Percentiles rank a stretch among this genome's conserved stretches.
Evolutionary conservation across 106 monocot species (phyloP).

Genomic region (Cymbidium sinense): DNA sequence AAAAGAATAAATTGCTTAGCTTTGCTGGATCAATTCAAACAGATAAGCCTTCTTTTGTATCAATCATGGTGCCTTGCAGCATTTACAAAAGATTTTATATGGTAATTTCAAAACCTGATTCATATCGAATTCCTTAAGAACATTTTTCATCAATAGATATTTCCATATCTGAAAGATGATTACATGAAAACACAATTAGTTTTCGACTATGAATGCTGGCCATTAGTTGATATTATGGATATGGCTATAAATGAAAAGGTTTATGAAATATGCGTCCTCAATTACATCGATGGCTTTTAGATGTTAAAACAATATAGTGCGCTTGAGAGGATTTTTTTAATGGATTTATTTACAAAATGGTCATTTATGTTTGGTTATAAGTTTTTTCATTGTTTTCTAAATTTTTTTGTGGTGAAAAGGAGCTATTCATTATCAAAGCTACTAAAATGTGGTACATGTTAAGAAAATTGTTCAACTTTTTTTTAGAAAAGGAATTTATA

Average conservation of each 20-base stretch:
- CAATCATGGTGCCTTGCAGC: constrained; percentile 5
- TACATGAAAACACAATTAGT: not conserved
- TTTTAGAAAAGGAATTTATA: too few species aligned
- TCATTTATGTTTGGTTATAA: too few species aligned
- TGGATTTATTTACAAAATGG: too few species aligned
- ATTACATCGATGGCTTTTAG: not conserved
- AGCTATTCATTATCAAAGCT: too few species aligned
- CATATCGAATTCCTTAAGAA: not conserved
- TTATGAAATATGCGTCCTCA: not conserved
- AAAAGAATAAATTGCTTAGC: not conserved
- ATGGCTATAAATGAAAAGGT: not conserved
- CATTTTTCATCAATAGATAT: not conserved
- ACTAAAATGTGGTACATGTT: too few species aligned
- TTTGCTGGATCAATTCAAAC: constrained; percentile 15
- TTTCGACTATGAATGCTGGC: not conserved
- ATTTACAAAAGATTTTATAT: constrained; percentile 7
- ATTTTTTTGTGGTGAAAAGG: too few species aligned
- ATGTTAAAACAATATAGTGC: not conserved
- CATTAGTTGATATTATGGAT: not conserved
- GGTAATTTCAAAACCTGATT: constrained; percentile 11
- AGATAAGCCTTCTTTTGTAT: constrained; percentile 22
- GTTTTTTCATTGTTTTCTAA: too few species aligned
- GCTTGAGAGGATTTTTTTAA: too few species aligned
- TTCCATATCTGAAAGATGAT: not conserved
- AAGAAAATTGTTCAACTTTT: too few species aligned